Conservation (phyloP, 2,329 filamentous ascomycete species). For the Exophiala mesophila region DNA sequence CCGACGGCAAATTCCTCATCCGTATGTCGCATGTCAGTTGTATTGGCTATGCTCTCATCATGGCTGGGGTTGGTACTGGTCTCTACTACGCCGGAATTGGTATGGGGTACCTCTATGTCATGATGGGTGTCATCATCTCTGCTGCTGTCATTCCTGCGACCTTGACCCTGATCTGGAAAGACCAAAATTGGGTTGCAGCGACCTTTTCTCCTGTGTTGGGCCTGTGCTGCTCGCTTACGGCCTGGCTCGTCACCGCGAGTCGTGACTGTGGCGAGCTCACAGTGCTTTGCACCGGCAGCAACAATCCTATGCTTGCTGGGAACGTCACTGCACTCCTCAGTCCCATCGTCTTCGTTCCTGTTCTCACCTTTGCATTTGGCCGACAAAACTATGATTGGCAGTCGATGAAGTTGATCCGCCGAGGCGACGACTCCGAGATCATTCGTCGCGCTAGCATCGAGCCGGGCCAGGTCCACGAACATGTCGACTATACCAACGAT, state of each 20-base stretch:
- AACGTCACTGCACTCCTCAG: slow-evolving; percentile 77
- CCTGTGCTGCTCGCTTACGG: slow-evolving; percentile 62
- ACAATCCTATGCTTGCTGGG: slow-evolving; percentile 47
- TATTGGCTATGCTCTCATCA: slow-evolving; percentile 68
- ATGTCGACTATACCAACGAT: slow-evolving; percentile 36
- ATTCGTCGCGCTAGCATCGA: slow-evolving; percentile 51
- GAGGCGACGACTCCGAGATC: slow-evolving; percentile 72
- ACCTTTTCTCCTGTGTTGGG: slow-evolving; percentile 66
- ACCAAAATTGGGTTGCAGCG: slow-evolving; percentile 70
- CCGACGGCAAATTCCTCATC: slow-evolving; percentile 69
- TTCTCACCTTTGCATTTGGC: slow-evolving; percentile 66
- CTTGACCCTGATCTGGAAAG: slow-evolving; percentile 72
- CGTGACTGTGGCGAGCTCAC: slow-evolving; percentile 62
- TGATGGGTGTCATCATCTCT: slow-evolving; percentile 88
- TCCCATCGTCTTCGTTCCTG: slow-evolving; percentile 66
- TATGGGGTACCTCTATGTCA: slow-evolving; percentile 81
- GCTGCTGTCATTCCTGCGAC: slow-evolving; percentile 77
- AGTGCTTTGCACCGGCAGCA: slow-evolving; percentile 70
- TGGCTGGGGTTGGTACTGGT: slow-evolving; percentile 72
- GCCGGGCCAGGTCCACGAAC: slow-evolving; percentile 29
- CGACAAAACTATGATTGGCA: slow-evolving; percentile 77
- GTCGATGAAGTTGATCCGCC: slow-evolving; percentile 74
- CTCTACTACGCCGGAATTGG: slow-evolving; percentile 68
- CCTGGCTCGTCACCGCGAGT: slow-evolving; percentile 72
- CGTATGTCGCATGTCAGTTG: slow-evolving; percentile 71